phyloP scores from a whole-genome alignment of 306 rosid genomes.

The Fragaria nilgerrensis region DNA sequence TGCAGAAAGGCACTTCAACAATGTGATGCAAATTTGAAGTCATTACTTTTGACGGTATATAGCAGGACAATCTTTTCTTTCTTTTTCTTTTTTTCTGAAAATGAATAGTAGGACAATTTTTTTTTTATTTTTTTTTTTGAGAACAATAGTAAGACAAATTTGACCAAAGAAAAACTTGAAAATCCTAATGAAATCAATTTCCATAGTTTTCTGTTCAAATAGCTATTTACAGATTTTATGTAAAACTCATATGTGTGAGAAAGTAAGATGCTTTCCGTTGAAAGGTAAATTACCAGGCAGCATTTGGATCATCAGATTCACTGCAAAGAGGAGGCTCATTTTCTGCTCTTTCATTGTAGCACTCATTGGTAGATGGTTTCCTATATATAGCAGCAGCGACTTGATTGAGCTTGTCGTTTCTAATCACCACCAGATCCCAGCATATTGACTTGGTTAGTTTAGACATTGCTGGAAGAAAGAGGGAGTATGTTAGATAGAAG shows the following conservation, averaged over 20 bases:
- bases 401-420: slow-evolving; percentile 58
- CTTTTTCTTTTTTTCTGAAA: too few relatives aligned
- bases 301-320: slow-evolving; percentile 68
- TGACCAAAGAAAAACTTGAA: neutral
- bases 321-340: slow-evolving; percentile 71
- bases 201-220: neutral
- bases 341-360: slow-evolving; percentile 47
- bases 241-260: neutral
- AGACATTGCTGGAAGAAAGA: slow-evolving; percentile 53
- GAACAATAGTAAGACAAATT: neutral
- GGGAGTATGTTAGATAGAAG: slow-evolving; percentile 11
- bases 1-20: neutral
- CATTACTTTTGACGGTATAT: slow-evolving; percentile 7
- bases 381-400: slow-evolving; percentile 78
- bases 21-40: slow-evolving; percentile 5
- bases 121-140: too few relatives aligned
- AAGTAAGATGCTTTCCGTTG: neutral
- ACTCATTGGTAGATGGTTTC: slow-evolving; percentile 76
- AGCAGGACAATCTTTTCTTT: neutral
- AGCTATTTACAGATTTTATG: neutral
- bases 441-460: slow-evolving; percentile 71
- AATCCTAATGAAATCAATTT: neutral
- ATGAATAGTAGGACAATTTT: neutral
- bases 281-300: slow-evolving; percentile 56
- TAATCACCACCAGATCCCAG: slow-evolving; percentile 70